Percentiles rank a stretch among this genome's conserved stretches.
Conservation (phyloP, 495 filamentous ascomycete species). For the Astrothelium macrocarpum region DNA sequence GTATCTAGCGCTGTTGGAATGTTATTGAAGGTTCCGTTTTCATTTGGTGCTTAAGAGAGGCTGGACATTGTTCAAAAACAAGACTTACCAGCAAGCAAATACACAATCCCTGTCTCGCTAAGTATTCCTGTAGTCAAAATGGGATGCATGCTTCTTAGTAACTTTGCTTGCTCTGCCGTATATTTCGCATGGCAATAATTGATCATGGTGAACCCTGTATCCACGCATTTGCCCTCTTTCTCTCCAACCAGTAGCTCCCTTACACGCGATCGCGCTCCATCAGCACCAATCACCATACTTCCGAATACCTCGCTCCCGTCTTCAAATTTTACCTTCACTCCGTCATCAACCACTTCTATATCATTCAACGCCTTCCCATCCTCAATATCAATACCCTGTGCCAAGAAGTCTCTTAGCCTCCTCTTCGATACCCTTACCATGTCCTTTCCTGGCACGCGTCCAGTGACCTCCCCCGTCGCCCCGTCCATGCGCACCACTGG, state of each 20-base stretch:
- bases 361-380: neutral
- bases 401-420: neutral
- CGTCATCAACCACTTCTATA: neutral
- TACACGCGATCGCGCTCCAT: neutral
- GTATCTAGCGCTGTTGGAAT: neutral
- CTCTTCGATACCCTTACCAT: neutral
- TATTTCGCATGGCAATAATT: conserved; percentile 3
- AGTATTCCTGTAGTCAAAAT: neutral
- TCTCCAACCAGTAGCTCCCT: conserved; percentile 6
- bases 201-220: conserved; percentile 7
- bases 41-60: no score
- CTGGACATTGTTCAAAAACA: neutral
- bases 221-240: neutral
- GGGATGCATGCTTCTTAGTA: neutral
- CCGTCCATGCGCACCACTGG: neutral
- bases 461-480: neutral
- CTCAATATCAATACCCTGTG: neutral
- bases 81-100: conserved; percentile 6
- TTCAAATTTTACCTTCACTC: neutral
- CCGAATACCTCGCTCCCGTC: conserved; percentile 7
- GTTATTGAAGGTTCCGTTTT: neutral
- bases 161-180: conserved; percentile 1
- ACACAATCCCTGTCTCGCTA: neutral
- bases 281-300: conserved; percentile 7
- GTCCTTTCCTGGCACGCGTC: neutral